phyloP scores from a whole-genome alignment of 2,329 filamentous ascomycete genomes.

The Xylariaceae sp. region DNA sequence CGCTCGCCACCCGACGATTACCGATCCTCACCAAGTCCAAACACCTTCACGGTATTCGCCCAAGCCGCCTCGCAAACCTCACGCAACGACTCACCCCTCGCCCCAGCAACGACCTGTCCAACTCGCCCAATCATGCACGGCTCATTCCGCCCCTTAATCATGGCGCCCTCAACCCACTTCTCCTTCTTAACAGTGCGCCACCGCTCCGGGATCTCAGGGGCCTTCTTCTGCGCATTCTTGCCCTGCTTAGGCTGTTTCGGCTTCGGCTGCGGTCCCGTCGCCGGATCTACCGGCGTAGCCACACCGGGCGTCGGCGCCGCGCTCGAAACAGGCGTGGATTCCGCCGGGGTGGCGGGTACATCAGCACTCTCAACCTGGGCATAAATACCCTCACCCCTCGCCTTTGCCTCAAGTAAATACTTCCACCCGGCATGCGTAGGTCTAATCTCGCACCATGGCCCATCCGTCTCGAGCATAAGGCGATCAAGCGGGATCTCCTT shows the following conservation, averaged over 20 bases:
- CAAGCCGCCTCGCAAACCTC: slow-evolving; percentile 83
- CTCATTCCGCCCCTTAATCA: slow-evolving; percentile 95
- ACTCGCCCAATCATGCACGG: slow-evolving; percentile 81
- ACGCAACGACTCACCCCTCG: slow-evolving; percentile 74
- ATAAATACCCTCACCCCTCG: slow-evolving; percentile 15
- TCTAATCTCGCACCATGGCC: slow-evolving; percentile 94
- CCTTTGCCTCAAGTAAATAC: slow-evolving; percentile 47
- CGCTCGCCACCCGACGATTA: not conserved
- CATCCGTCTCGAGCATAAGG: slow-evolving; percentile 93
- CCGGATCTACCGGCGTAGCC: slow-evolving; percentile 8
- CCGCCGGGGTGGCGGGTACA: not conserved
- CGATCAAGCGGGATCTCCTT: slow-evolving; percentile 69
- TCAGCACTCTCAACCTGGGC: not conserved
- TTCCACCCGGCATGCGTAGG: slow-evolving; percentile 81
- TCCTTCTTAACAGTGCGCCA: slow-evolving; percentile 93
- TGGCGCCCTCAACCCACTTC: slow-evolving; percentile 78
- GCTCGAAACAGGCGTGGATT: slow-evolving; percentile 12
- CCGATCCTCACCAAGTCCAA: slow-evolving; percentile 56
- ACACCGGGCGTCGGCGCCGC: slow-evolving; percentile 23
- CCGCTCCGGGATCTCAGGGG: slow-evolving; percentile 62
- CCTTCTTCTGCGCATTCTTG: slow-evolving; percentile 51
- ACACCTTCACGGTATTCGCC: slow-evolving; percentile 75
- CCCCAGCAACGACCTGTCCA: slow-evolving; percentile 78
- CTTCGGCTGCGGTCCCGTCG: slow-evolving; percentile 10
- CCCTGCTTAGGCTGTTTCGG: slow-evolving; percentile 17